These are phyloP conservation scores for Erysimum cheiri DNA, from an alignment of 441 rosid genomes.

Conservation along the genomic window DNA sequence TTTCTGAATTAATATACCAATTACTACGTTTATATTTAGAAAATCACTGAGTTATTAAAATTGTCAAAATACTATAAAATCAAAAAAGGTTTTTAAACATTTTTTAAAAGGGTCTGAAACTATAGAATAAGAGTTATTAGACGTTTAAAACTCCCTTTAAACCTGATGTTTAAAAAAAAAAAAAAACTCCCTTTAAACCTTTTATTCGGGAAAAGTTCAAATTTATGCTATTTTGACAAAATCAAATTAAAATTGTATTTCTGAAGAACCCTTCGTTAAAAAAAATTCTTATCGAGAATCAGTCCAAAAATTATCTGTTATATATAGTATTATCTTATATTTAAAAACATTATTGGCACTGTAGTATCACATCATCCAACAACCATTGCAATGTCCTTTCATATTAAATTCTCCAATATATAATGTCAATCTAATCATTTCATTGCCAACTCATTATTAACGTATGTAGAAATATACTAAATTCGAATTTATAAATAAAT, in stretches of 20 bases:
- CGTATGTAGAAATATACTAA: not conserved
- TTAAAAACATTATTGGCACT: not conserved
- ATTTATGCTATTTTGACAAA: not conserved
- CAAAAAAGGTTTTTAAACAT: not conserved
- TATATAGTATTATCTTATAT: not conserved
- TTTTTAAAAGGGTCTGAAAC: not conserved
- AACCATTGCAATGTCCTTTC: slow-evolving; percentile 46
- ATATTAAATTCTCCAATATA: slow-evolving; percentile 14
- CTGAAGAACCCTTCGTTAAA: not conserved
- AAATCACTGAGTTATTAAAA: not conserved
- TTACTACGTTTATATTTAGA: not conserved
- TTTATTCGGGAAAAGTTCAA: not conserved
- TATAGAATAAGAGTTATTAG: not conserved
- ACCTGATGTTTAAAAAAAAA: too few species aligned
- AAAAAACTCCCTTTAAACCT: too few species aligned
- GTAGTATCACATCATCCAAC: slow-evolving; percentile 40
- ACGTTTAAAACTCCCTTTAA: not conserved
- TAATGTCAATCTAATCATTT: slow-evolving; percentile 27
- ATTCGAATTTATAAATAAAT: not conserved
- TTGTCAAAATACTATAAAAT: not conserved
- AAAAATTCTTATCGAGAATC: slow-evolving; percentile 8
- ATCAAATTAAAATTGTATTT: not conserved
- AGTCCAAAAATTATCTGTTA: slow-evolving; percentile 17
- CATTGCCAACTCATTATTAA: slow-evolving; percentile 24
- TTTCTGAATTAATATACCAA: not conserved